phyloP scores from a whole-genome alignment of 2,329 filamentous ascomycete species.

The Beauveria sp. region DNA sequence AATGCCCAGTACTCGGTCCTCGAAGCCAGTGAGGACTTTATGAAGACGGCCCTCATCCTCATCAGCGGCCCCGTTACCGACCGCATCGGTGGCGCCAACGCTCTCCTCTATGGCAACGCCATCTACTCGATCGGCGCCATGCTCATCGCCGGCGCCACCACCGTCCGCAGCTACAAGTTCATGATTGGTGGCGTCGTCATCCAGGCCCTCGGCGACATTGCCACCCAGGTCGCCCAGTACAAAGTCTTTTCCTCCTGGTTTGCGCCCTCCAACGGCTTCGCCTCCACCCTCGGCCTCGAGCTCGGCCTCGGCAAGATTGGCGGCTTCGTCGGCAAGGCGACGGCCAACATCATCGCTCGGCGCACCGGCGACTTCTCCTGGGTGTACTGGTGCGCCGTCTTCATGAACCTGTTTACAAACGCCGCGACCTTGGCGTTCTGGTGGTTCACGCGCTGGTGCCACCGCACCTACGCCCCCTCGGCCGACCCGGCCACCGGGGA shows the following conservation, averaged over 20 bases:
- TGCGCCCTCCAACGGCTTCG: conserved; percentile 52
- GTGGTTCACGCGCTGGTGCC: conserved; percentile 45
- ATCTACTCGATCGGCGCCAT: conserved; percentile 51
- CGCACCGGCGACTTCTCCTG: conserved; percentile 53
- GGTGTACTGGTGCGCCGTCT: conserved; percentile 54
- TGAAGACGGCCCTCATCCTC: conserved; percentile 49
- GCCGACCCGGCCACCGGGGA: conserved; percentile 51
- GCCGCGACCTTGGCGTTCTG: conserved; percentile 44
- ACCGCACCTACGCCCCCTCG: conserved; percentile 37
- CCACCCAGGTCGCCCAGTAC: conserved; percentile 57
- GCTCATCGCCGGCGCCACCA: conserved; percentile 49
- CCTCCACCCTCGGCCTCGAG: conserved; percentile 53
- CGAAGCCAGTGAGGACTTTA: conserved; percentile 54
- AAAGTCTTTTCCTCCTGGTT: conserved; percentile 61
- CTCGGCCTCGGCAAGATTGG: conserved; percentile 54
- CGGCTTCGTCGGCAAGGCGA: conserved; percentile 51
- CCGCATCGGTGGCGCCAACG: conserved; percentile 48
- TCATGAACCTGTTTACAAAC: conserved; percentile 59
- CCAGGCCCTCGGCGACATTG: conserved; percentile 52
- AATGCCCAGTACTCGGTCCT: conserved; percentile 53
- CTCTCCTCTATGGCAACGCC: conserved; percentile 55
- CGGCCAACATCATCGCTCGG: conserved; percentile 50
- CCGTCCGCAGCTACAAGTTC: conserved; percentile 48
- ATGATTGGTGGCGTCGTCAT: conserved; percentile 52
- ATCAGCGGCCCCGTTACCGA: conserved; percentile 49